A percentile compares a stretch with the other conserved stretches of the same genome.
Conservation (phyloP, 805 yeast genomes). For the Teunomyces funiuensis region DNA sequence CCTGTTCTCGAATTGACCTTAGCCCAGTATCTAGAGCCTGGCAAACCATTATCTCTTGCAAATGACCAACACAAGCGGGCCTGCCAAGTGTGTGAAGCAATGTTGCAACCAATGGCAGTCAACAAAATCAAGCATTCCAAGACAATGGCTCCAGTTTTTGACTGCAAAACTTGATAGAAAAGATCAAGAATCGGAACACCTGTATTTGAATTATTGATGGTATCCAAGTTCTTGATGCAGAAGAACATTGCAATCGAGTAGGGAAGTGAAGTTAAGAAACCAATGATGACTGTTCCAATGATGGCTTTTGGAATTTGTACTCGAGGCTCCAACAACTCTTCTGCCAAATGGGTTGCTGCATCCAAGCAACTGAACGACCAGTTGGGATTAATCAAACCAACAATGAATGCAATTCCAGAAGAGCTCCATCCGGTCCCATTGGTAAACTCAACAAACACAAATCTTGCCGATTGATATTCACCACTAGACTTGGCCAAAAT, state of each 20-base stretch:
- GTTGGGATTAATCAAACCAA: slow-evolving; percentile 69
- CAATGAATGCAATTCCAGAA: slow-evolving; percentile 59
- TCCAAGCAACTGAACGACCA: slow-evolving; percentile 72
- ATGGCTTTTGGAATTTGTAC: slow-evolving; percentile 61
- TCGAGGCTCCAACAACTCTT: slow-evolving; percentile 59
- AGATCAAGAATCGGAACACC: slow-evolving; percentile 67
- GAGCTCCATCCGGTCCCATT: slow-evolving; percentile 63
- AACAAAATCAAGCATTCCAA: slow-evolving; percentile 49
- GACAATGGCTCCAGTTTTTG: slow-evolving; percentile 54
- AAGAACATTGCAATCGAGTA: slow-evolving; percentile 60
- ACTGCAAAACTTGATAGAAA: slow-evolving; percentile 54
- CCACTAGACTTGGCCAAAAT: slow-evolving; percentile 54
- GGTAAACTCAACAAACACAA: slow-evolving; percentile 53
- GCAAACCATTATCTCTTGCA: slow-evolving; percentile 63
- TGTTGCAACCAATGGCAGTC: slow-evolving; percentile 58
- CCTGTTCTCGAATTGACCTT: slow-evolving; percentile 46
- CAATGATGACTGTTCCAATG: slow-evolving; percentile 62
- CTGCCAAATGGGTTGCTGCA: slow-evolving; percentile 71
- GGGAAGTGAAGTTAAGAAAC: slow-evolving; percentile 57
- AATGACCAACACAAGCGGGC: slow-evolving; percentile 69
- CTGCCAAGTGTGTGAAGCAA: slow-evolving; percentile 67
- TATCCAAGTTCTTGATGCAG: slow-evolving; percentile 53
- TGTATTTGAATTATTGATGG: slow-evolving; percentile 47
- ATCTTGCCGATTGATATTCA: slow-evolving; percentile 48
- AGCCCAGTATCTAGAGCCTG: slow-evolving; percentile 53